These are phyloP conservation scores for Pythium oligandrum DNA, from an alignment of 352 stramenopile species.

Conservation along the genomic window DNA sequence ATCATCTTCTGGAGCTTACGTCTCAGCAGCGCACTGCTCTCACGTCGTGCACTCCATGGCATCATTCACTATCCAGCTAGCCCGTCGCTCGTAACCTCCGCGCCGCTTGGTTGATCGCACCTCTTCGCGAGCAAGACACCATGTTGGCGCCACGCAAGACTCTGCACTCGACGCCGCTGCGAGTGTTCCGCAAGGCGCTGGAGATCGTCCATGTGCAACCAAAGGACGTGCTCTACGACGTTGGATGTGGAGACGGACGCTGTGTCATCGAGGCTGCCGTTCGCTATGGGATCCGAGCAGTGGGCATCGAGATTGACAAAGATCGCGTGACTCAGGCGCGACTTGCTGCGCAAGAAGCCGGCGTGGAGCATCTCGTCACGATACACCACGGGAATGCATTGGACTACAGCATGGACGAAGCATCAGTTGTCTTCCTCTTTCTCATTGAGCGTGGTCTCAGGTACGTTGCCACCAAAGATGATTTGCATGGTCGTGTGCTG, in stretches of 20 bases:
- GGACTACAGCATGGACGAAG: conserved; percentile 56
- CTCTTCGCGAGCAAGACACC: too few relatives aligned
- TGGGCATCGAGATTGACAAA: conserved; percentile 67
- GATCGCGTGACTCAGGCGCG: conserved; percentile 30
- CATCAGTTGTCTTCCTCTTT: conserved; percentile 76
- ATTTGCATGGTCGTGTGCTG: background rate
- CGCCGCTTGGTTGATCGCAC: too few relatives aligned
- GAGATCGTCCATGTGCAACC: conserved; percentile 31
- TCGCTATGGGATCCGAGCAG: conserved; percentile 37
- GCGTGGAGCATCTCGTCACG: conserved; percentile 48
- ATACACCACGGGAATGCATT: conserved; percentile 68
- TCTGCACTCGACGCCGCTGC: conserved; percentile 72
- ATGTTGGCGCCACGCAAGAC: conserved; percentile 80
- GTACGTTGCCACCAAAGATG: conserved; percentile 20
- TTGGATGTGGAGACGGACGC: conserved; percentile 76
- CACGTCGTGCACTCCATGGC: too few relatives aligned
- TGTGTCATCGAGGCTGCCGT: conserved; percentile 58
- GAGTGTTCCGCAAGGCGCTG: conserved; percentile 53
- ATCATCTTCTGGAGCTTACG: too few relatives aligned
- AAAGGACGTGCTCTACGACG: conserved; percentile 64
- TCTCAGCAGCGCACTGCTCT: too few relatives aligned
- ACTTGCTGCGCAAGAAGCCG: conserved; percentile 13
- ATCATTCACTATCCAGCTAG: too few relatives aligned
- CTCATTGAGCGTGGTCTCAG: conserved; percentile 68
- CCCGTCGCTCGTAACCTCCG: too few relatives aligned